Base-by-base conservation (phyloP, 2,329 filamentous ascomycete genomes). In the Curvularia eragrostidis region DNA sequence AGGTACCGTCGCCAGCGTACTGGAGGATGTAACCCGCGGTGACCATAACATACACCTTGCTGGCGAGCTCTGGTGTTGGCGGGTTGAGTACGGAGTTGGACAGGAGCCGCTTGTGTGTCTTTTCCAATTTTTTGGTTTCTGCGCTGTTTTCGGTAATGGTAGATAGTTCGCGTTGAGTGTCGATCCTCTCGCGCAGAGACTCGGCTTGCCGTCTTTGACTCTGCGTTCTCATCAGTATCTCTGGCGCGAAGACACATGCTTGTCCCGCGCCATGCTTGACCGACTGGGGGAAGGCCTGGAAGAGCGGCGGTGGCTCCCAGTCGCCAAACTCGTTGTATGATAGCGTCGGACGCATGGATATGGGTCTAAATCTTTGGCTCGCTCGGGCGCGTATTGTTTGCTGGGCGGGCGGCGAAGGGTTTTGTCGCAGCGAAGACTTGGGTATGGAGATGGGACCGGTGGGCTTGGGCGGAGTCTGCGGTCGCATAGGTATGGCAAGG, bases 211-310 rank as follows among this genome's bases (percentile, higher is more conserved):
- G 80, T 50, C 83, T 82, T 62, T 86, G 85, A 47, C 76, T 78
- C 62, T 82, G 62, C 85, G 78, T 58, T 34, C 89, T 85, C 49
- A 92, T 74, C 46, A 95, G 85, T 1, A 84, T 78, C 59, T 96
- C 93, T 1, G 89, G 84, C 1, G 89, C 86, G 10, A 89, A 77
- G 1, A 84, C 85, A 36, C 89, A 89, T 15, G 89, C 84, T 24
- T 88, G 84, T 3, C 96, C 80, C 15, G 84, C 87, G 10, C 86
- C 87, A 74, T 95, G 86, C 69, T 90, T 93, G 64, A 91, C 84
- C 2, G 91, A 87, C 75, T 96, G 93, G 0, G 91, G 89, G 72
- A 93, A 96, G 12, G 91, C 92, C 74, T 96, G 90, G 74, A 93
- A 96, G 12, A 97, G 79, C 1, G 92, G 91, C 6, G 91, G 91